phyloP scores from a whole-genome alignment of 2,329 filamentous ascomycete genomes.

The Paramyrothecium sp. region DNA sequence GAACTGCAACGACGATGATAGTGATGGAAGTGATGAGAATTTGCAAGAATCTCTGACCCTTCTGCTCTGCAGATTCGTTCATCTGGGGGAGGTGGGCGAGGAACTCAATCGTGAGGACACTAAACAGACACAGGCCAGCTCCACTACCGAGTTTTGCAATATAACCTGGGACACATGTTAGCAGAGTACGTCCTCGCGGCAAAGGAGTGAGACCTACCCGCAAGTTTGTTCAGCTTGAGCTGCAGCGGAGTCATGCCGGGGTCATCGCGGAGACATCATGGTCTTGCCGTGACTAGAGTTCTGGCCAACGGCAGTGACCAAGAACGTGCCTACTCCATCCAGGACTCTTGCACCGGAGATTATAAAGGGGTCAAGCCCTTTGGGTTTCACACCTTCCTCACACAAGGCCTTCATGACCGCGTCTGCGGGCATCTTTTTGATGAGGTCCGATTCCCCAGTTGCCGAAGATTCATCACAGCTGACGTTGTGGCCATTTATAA shows the following conservation, averaged over 20 bases:
- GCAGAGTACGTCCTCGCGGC: too few species aligned
- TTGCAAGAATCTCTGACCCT: constrained; percentile 53
- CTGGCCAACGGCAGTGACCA: constrained; percentile 50
- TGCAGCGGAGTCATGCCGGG: constrained; percentile 48
- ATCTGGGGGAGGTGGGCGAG: constrained; percentile 58
- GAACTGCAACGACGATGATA: constrained; percentile 65
- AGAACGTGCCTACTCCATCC: constrained; percentile 50
- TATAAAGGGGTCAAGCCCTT: constrained; percentile 62
- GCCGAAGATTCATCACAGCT: constrained; percentile 71
- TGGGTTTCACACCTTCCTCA: constrained; percentile 45
- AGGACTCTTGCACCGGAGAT: constrained; percentile 51
- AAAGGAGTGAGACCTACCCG: too few species aligned
- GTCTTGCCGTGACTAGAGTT: constrained; percentile 51
- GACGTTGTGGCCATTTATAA: constrained; percentile 51
- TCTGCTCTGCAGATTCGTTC: constrained; percentile 43
- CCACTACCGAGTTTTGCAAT: constrained; percentile 48
- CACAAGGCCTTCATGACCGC: constrained; percentile 47
- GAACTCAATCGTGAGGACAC: constrained; percentile 75
- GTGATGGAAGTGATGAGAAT: constrained; percentile 64
- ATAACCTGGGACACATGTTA: too few species aligned
- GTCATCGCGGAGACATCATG: constrained; percentile 50
- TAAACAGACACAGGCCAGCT: constrained; percentile 70
- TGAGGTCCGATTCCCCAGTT: constrained; percentile 68
- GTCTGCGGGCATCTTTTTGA: constrained; percentile 62
- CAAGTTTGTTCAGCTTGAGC: constrained; percentile 41